Base-by-base conservation (phyloP, 768 basidiomycete genomes). In the Kwoniella sp. region DNA sequence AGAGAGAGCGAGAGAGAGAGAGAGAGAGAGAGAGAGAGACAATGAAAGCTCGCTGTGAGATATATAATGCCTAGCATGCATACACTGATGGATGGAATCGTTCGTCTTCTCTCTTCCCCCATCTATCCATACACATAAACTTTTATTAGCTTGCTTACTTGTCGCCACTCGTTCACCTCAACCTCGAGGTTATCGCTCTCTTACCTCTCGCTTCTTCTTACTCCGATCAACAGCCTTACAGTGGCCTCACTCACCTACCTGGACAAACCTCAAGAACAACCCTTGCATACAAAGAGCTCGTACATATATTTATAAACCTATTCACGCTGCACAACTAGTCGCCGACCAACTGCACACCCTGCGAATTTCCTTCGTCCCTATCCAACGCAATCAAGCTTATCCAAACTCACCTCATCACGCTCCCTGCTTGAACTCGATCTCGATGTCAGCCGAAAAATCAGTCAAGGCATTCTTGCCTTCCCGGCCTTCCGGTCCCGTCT, bases 401-500 rank as follows among this genome's bases (percentile, higher is more conserved):
- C 33, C 33, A 33, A 13, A 46, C 36, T 44, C 50, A 37, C 37
- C 1, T 56, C 29, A 30, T n/a, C 33, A n/a, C n/a, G n/a, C n/a
- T n/a, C n/a, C n/a, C n/a, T n/a, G n/a, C n/a, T 33, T 33, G 33
- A 33, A 33, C 22, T 17, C 4, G 30, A 50, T 15, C 22, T 55
- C 56, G 15, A 68, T 68, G 68, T 47, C 66, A 27, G 33, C 58
- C 4, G 60, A 55, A 40, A 26, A 47, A 21, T 8, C 40, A 44
- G 47, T 72, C 59, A 72, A 69, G 26, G 63, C 69, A 8, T 76
- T 76, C 63, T 51, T 76, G 17, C 73, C 73, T 46, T 27, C 65
- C 13, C 66, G 70, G 25, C 73, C 75, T 0, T 76, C 76, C 29
- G 70, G 72, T 29, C 68, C 66, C 1, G 58, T 75, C 50, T 79